Percentiles rank a stretch among this genome's conserved stretches.
Evolutionary conservation across 2,329 filamentous ascomycete species (phyloP).

Genomic region (Talaromyces rugulosus): DNA sequence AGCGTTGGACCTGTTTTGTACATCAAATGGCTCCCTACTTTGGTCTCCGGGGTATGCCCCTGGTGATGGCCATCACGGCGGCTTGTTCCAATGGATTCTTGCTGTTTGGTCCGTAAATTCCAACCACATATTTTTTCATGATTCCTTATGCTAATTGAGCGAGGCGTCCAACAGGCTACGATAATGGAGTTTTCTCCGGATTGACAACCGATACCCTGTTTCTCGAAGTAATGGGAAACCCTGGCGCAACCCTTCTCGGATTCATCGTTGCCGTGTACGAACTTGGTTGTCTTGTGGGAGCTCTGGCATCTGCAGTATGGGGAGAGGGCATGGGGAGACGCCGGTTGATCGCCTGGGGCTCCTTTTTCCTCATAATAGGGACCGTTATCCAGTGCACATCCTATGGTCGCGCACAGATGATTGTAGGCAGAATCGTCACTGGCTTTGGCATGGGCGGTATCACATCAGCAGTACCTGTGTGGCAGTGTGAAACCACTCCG

Average conservation of each 20-base stretch:
- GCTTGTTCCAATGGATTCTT: constrained; percentile 11
- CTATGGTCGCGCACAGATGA: constrained; percentile 46
- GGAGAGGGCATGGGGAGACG: constrained; percentile 51
- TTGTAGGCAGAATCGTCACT: constrained; percentile 49
- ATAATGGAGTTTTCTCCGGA: constrained; percentile 15
- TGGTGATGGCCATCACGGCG: constrained; percentile 13
- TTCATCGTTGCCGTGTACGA: constrained; percentile 40
- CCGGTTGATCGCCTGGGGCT: constrained; percentile 47
- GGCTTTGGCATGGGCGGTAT: constrained; percentile 52
- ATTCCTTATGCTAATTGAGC: neutral
- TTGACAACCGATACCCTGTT: constrained; percentile 14
- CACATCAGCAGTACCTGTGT: constrained; percentile 50
- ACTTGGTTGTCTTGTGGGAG: constrained; percentile 50
- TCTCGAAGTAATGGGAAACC: constrained; percentile 14
- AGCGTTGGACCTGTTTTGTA: neutral
- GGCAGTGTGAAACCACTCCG: constrained; percentile 50
- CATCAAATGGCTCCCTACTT: constrained; percentile 13
- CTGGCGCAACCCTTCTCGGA: constrained; percentile 12
- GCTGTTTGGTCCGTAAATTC: neutral
- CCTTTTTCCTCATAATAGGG: constrained; percentile 47
- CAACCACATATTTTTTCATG: neutral
- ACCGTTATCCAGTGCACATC: constrained; percentile 47
- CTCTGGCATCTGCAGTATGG: constrained; percentile 47
- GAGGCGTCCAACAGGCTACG: constrained; percentile 7
- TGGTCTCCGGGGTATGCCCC: constrained; percentile 14